These are phyloP conservation scores for Ailanthus altissimus DNA, from an alignment of 345 rosid species.

Conservation along the genomic window DNA sequence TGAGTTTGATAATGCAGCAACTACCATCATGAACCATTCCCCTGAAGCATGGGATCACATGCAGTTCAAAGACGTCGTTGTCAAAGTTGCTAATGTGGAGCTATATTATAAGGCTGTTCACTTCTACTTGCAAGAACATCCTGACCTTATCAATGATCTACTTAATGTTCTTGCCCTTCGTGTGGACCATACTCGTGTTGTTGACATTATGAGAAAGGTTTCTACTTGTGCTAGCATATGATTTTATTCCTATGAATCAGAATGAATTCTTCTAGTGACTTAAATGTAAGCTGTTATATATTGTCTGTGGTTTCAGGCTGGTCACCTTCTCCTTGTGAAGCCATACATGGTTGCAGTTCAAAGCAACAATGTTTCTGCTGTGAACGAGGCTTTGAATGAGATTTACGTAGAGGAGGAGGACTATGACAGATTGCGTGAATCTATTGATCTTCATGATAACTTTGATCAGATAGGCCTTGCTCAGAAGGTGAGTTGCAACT, in stretches of 20 bases:
- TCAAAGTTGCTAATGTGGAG: constrained; percentile 95
- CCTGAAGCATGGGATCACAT: constrained; percentile 99
- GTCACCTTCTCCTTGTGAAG: constrained; percentile 88
- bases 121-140: constrained; percentile 97
- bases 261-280: neutral
- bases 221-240: constrained; percentile 14
- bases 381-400: constrained; percentile 90
- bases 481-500: constrained; percentile 57
- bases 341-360: constrained; percentile 98
- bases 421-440: constrained; percentile 89
- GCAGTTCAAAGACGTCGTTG: constrained; percentile 93
- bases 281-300: neutral
- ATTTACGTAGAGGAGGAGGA: constrained; percentile 96
- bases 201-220: constrained; percentile 97
- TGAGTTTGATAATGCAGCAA: constrained; percentile 98
- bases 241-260: neutral
- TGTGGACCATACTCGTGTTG: constrained; percentile 95
- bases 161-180: constrained; percentile 93
- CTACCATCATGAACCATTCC: constrained; percentile 98
- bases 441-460: constrained; percentile 88
- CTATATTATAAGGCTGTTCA: constrained; percentile 97
- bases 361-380: constrained; percentile 91
- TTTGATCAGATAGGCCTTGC: constrained; percentile 94
- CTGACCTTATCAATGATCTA: constrained; percentile 89
- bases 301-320: constrained; percentile 60